These are phyloP conservation scores for Boletus rubroflammeus DNA, from an alignment of 768 basidiomycete species.

Conservation along the genomic window DNA sequence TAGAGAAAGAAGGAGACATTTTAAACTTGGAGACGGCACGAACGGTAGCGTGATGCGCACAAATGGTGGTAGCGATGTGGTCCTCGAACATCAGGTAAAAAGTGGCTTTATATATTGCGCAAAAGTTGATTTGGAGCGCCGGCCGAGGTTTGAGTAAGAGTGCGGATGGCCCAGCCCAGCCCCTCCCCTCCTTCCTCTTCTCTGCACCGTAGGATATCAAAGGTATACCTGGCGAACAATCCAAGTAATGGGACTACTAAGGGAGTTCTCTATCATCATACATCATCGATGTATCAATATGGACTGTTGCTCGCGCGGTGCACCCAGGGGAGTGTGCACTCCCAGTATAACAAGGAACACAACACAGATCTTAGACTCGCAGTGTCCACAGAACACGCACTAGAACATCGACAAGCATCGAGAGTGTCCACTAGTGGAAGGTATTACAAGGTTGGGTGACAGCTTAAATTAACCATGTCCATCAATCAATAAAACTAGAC, in stretches of 20 bases:
- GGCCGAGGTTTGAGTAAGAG: background rate
- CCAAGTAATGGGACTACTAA: background rate
- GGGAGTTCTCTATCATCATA: background rate
- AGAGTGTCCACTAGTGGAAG: background rate
- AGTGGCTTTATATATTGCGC: too few species aligned
- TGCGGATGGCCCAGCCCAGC: too few species aligned
- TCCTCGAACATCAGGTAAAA: too few species aligned
- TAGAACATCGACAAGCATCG: background rate
- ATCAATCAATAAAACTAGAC: conserved; percentile 23
- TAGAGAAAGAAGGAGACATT: background rate
- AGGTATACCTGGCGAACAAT: too few species aligned
- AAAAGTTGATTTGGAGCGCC: too few species aligned
- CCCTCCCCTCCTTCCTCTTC: too few species aligned
- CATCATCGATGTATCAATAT: background rate
- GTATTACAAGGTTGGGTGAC: conserved; percentile 3
- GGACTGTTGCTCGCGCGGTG: background rate
- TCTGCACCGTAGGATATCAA: too few species aligned
- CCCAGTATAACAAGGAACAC: background rate
- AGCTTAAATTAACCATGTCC: conserved; percentile 1
- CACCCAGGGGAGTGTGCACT: background rate
- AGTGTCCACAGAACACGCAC: background rate
- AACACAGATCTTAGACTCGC: background rate
- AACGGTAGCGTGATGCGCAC: background rate
- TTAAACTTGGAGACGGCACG: background rate
- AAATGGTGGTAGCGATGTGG: too few species aligned